phyloP scores from a whole-genome alignment of 169 alveolate species.

The Plasmodium berghei region DNA sequence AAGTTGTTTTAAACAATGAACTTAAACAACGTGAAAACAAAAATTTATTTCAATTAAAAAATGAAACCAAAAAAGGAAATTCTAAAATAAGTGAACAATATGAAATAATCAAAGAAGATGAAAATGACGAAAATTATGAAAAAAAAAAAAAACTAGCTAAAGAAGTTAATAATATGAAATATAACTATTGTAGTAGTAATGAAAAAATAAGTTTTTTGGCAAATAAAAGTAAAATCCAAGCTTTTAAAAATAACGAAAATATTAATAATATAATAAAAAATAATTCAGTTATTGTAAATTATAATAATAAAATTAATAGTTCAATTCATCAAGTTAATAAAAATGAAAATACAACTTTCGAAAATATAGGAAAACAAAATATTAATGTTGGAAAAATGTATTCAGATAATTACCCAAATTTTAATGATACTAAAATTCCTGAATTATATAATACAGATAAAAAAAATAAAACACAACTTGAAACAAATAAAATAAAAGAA shows the following conservation, averaged over 20 bases:
- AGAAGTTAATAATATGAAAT: background rate
- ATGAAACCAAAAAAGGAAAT: too few species aligned
- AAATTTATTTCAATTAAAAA: too few species aligned
- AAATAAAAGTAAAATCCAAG: conserved; percentile 1
- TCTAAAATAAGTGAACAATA: too few species aligned
- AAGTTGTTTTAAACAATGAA: too few species aligned
- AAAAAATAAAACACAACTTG: background rate
- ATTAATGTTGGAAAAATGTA: background rate
- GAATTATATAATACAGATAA: conserved; percentile 6
- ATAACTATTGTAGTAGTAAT: conserved; percentile 20
- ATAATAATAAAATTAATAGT: conserved; percentile 4
- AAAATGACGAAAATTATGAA: background rate
- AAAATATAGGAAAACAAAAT: background rate
- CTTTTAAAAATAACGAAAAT: background rate
- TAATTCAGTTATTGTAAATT: background rate
- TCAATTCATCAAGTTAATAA: background rate
- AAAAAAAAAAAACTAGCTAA: background rate
- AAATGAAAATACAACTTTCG: background rate
- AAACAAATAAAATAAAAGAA: background rate
- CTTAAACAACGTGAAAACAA: too few species aligned
- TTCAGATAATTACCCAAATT: conserved; percentile 1
- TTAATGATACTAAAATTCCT: background rate
- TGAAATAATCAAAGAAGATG: background rate
- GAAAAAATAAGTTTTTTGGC: conserved; percentile 17
- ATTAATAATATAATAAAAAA: conserved; percentile 12